phyloP scores from a whole-genome alignment of 2,329 filamentous ascomycete species.

The Pestalotiopsis sp. region DNA sequence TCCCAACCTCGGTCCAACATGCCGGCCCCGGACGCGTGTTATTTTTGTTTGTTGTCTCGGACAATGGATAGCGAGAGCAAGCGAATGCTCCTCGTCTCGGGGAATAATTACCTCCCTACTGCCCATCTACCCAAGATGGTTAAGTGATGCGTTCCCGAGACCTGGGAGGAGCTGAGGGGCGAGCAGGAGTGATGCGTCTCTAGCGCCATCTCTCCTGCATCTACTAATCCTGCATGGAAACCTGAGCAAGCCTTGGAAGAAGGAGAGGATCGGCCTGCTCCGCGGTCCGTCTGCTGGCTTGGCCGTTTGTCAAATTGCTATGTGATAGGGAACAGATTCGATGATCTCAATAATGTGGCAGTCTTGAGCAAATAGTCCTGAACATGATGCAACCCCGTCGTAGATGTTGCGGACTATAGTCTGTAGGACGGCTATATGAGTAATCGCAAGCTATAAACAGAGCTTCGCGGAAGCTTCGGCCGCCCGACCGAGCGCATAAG shows the following conservation, averaged over 20 bases:
- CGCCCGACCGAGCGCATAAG: neutral
- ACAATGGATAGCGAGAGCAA: neutral
- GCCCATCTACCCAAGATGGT: neutral
- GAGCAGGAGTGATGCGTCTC: neutral
- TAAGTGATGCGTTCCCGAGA: neutral
- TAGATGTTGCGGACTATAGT: neutral
- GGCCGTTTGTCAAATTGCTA: neutral
- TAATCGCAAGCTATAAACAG: neutral
- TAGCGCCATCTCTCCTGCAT: neutral
- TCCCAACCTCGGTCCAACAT: neutral
- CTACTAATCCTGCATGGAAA: constrained; percentile 6
- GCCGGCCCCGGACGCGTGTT: neutral
- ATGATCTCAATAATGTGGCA: neutral
- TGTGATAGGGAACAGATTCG: neutral
- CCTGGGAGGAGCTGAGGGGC: neutral
- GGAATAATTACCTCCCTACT: neutral
- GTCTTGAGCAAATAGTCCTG: neutral
- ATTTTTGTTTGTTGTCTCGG: neutral
- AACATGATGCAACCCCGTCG: neutral
- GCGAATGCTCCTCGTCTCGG: neutral
- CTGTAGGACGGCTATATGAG: neutral
- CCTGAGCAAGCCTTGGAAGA: neutral
- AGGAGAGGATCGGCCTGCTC: neutral
- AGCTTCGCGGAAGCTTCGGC: neutral
- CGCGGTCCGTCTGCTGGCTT: neutral